A percentile compares a stretch with the other conserved stretches of the same genome.
These are phyloP conservation scores for Pelagophyceae sp. DNA, from an alignment of 352 stramenopile genomes.

Conservation along the genomic window DNA sequence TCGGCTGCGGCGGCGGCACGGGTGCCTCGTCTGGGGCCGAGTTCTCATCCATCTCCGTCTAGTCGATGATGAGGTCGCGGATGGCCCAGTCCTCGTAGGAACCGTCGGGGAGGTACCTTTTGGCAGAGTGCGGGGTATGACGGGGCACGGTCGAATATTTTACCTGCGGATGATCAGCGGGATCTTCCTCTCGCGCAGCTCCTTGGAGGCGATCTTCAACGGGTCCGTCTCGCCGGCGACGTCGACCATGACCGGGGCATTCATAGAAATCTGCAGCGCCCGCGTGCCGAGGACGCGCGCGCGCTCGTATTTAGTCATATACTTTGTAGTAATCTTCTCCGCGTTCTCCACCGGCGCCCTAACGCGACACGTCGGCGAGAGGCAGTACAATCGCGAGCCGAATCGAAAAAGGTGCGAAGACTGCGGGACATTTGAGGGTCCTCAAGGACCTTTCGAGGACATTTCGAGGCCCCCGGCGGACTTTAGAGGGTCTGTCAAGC, in stretches of 20 bases:
- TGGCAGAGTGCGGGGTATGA: too few relatives aligned
- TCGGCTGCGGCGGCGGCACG: too few relatives aligned
- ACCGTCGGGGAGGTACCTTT: conserved; percentile 95
- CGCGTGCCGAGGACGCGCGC: conserved; percentile 93
- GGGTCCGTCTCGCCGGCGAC: conserved; percentile 97
- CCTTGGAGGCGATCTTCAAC: conserved; percentile 98
- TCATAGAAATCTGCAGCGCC: conserved; percentile 94
- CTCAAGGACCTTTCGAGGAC: too few relatives aligned
- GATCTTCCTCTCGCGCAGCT: conserved; percentile 97
- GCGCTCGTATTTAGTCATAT: conserved; percentile 99
- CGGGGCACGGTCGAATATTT: too few relatives aligned
- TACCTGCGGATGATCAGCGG: conserved; percentile 98
- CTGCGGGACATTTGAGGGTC: neutral
- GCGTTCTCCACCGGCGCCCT: conserved; percentile 41
- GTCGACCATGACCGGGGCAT: conserved; percentile 65
- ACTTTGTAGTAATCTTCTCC: conserved; percentile 87
- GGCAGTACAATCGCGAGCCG: too few relatives aligned
- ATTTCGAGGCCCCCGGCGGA: too few relatives aligned
- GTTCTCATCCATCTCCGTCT: too few relatives aligned
- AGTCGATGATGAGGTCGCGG: conserved; percentile 98
- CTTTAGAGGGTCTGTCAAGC: too few relatives aligned
- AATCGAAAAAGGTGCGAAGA: neutral
- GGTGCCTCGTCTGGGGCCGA: too few relatives aligned
- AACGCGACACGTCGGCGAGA: neutral
- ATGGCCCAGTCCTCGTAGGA: conserved; percentile 99